Evolutionary conservation across 2,329 filamentous ascomycete species (phyloP).

Genomic region (Orbilia blumenaviensis): DNA sequence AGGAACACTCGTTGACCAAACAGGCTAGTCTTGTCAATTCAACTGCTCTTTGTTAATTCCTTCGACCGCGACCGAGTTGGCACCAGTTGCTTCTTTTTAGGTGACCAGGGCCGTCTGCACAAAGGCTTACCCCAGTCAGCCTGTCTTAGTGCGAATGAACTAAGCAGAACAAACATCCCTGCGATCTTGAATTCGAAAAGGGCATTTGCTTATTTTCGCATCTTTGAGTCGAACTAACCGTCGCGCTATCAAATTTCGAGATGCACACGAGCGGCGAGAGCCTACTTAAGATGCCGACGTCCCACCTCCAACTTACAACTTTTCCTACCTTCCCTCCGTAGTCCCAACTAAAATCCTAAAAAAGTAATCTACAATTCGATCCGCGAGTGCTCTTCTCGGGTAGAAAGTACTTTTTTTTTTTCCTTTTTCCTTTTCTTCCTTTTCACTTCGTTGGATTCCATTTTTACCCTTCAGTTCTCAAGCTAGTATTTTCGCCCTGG

Average conservation of each 20-base stretch:
- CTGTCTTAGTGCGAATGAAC: slow-evolving; percentile 22
- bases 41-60: neutral
- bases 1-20: neutral
- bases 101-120: slow-evolving; percentile 21
- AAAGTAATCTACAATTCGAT: slow-evolving; percentile 34
- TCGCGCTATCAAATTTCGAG: slow-evolving; percentile 53
- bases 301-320: slow-evolving; percentile 38
- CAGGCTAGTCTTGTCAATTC: slow-evolving; percentile 5
- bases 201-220: neutral
- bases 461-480: slow-evolving; percentile 49
- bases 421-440: slow-evolving; percentile 13
- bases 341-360: slow-evolving; percentile 4
- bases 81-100: slow-evolving; percentile 28
- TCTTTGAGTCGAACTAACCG: slow-evolving; percentile 38
- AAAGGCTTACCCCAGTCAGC: slow-evolving; percentile 23
- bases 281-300: slow-evolving; percentile 49
- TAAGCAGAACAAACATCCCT: slow-evolving; percentile 21
- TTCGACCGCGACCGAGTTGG: neutral
- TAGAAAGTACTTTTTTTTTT: slow-evolving; percentile 50
- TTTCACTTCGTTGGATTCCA: slow-evolving; percentile 48
- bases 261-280: slow-evolving; percentile 42
- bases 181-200: slow-evolving; percentile 7
- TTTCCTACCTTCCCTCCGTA: slow-evolving; percentile 31
- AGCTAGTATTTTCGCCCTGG: slow-evolving; percentile 19
- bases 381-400: slow-evolving; percentile 49